Evolutionary conservation across 306 rosid genomes (phyloP), one percentile per base, ranked within the genome.

Genomic region (Parietaria judaica): DNA sequence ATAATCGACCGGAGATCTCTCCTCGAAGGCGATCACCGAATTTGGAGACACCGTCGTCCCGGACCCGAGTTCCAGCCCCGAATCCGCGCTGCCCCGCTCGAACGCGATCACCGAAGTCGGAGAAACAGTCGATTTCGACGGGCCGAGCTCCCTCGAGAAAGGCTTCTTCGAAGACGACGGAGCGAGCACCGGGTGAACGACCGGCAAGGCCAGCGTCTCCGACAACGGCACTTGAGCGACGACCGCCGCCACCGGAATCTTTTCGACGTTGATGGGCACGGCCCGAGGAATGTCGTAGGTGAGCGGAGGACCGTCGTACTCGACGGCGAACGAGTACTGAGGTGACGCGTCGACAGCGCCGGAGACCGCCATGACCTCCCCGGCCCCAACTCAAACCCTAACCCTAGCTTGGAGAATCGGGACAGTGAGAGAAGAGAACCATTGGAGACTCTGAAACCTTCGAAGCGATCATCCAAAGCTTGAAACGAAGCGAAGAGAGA

Each of bases 61-160:
- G 0, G 81, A 80, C 51, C 70, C 77, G 39, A 73, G 49, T 41
- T 75, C 81, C 15, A 80, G 60, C 46, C 74, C 83, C 23, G 82
- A 67, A 44, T 55, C 60, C 7, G 34, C 13, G 10, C 41, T 38
- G 11, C 60, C 36, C 4, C 76, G 81, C 64, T 78, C 76, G 60
- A 90, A 83, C n/a, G 86, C 79, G 5, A 79, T 84, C 60, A 85
- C 85, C 4, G 95, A 85, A 14, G 94, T 71, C 14, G 90, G 99
- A 7, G 94, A 88, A 51, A 88, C 95, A 54, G 86, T 80, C 54
- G 84, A 66, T 45, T 81, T 76, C n/a, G 83, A 45, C 11, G 51
- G 36, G 15, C 70, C 73, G 38, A 83, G 84, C 79, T 83, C 96
- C 54, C 72, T 81, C 5, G 90, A 86, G 63, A 89, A 79, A 49